A percentile compares a stretch with the other conserved stretches of the same genome.
Conservation (phyloP, 306 rosid genomes). For the Lupinus albus region DNA sequence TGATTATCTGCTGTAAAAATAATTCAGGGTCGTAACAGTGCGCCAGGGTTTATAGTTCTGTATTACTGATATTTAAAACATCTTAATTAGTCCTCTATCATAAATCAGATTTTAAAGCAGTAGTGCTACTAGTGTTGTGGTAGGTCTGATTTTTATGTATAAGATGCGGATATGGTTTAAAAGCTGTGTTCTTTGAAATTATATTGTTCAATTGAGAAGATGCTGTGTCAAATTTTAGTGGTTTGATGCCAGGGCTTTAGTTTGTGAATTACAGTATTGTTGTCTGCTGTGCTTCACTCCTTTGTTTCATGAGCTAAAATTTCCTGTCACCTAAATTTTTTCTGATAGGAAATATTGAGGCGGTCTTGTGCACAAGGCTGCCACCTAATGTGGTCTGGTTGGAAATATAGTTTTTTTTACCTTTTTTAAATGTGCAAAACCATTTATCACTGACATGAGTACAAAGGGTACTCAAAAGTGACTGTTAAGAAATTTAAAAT, state of each 20-base stretch:
- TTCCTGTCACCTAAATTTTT: conserved; percentile 32
- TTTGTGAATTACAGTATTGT: conserved; percentile 13
- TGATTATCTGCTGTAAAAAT: conserved; percentile 24
- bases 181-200: conserved; percentile 19
- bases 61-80: conserved; percentile 5
- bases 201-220: conserved; percentile 30
- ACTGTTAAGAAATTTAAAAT: no score
- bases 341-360: conserved; percentile 33
- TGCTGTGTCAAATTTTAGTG: conserved; percentile 29
- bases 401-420: no score
- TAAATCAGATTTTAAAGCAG: background rate
- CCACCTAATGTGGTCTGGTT: background rate
- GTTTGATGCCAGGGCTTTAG: conserved; percentile 18
- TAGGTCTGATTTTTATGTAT: conserved; percentile 2
- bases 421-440: no score
- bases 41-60: conserved; percentile 19
- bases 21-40: conserved; percentile 17
- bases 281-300: conserved; percentile 22
- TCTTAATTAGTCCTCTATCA: conserved; percentile 14
- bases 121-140: conserved; percentile 21
- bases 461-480: no score
- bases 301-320: conserved; percentile 16
- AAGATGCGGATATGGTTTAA: conserved; percentile 28
- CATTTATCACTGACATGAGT: no score
- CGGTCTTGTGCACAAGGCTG: no score